Conservation (phyloP, 371 early-diverging fungal genomes). For the Phascolomyces articulosus region DNA sequence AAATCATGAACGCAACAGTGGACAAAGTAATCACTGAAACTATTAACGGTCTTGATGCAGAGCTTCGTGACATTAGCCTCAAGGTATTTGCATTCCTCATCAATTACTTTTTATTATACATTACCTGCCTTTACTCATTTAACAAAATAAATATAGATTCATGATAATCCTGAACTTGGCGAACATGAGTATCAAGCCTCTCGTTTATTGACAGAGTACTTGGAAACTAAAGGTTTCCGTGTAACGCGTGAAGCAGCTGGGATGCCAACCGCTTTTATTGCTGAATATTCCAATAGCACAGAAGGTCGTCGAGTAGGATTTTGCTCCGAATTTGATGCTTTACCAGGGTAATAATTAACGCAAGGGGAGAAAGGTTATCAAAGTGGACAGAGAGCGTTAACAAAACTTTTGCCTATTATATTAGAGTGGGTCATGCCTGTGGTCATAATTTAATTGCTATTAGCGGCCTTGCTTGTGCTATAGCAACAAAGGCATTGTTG, state of each 20-base stretch:
- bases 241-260: conserved; percentile 56
- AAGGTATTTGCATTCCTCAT: conserved; percentile 25
- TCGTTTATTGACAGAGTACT: conserved; percentile 54
- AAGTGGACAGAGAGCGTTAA: no score
- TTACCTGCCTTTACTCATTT: no score
- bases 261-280: conserved; percentile 67
- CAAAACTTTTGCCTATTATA: no score
- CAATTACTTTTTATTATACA: not conserved
- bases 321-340: conserved; percentile 52
- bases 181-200: conserved; percentile 59
- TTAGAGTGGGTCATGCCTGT: conserved; percentile 66
- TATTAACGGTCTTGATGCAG: conserved; percentile 40
- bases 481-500: conserved; percentile 59
- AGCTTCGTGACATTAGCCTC: conserved; percentile 55
- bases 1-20: conserved; percentile 11
- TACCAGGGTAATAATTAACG: not conserved
- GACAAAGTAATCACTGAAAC: conserved; percentile 36
- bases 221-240: conserved; percentile 57
- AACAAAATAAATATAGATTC: conserved; percentile 42
- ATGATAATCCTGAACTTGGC: conserved; percentile 69
- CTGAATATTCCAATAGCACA: conserved; percentile 51
- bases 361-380: not conserved
- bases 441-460: conserved; percentile 76
- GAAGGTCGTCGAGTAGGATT: conserved; percentile 52
- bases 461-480: conserved; percentile 66